These are phyloP conservation scores for Eutrema heterophyllum DNA, from an alignment of 345 rosid genomes.

Conservation along the genomic window DNA sequence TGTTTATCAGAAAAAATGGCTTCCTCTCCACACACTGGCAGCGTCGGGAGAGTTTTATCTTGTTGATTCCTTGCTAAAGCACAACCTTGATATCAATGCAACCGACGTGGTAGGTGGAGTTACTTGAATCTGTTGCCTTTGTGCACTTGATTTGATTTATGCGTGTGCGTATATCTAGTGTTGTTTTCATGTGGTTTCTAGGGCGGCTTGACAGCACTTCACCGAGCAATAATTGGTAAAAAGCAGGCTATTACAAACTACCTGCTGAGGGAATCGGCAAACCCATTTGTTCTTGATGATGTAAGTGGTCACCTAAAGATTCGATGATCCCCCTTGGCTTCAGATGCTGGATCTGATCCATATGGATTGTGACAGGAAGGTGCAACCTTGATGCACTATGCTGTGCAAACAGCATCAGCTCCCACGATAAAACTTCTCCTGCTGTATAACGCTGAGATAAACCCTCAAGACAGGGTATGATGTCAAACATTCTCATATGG, in stretches of 20 bases:
- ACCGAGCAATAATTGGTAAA: constrained; percentile 76
- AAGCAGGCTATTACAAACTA: constrained; percentile 79
- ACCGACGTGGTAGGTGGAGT: constrained; percentile 50
- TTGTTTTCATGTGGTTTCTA: constrained; percentile 29
- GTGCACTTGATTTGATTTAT: neutral
- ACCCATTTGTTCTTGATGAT: constrained; percentile 71
- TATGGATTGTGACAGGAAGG: constrained; percentile 56
- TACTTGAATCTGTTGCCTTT: neutral
- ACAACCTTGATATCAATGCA: constrained; percentile 72
- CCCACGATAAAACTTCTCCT: constrained; percentile 75
- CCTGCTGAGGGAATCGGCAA: constrained; percentile 87
- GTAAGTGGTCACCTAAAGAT: constrained; percentile 35
- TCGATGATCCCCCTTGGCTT: constrained; percentile 1
- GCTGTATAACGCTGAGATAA: constrained; percentile 73
- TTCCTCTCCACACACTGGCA: constrained; percentile 81
- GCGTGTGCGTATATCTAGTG: neutral
- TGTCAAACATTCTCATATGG: neutral
- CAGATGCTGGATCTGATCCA: constrained; percentile 14
- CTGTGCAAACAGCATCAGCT: constrained; percentile 74
- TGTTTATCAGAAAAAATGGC: constrained; percentile 60
- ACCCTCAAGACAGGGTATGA: constrained; percentile 76
- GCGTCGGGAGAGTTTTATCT: constrained; percentile 89
- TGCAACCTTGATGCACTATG: constrained; percentile 89
- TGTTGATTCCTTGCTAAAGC: constrained; percentile 67
- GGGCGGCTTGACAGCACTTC: constrained; percentile 84